These are phyloP conservation scores for Rhizodiscina lignyota DNA, from an alignment of 495 filamentous ascomycete species.

Conservation along the genomic window DNA sequence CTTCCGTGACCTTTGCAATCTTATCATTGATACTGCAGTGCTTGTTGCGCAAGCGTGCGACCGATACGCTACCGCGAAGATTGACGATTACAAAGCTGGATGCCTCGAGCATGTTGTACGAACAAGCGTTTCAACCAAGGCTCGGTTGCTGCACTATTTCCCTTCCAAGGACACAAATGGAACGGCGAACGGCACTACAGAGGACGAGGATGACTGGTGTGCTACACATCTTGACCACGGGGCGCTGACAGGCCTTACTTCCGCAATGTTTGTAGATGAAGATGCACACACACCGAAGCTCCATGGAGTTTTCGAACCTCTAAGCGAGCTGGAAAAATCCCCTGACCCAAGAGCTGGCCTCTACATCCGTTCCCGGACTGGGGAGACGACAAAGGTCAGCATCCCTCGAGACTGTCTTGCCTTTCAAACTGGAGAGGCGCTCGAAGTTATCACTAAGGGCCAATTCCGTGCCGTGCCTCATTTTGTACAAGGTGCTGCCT, in stretches of 20 bases:
- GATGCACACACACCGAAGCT: slow-evolving; percentile 27
- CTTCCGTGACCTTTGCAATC: slow-evolving; percentile 57
- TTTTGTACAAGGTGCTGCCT: slow-evolving; percentile 64
- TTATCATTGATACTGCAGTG: slow-evolving; percentile 80
- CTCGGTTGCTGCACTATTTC: slow-evolving; percentile 86
- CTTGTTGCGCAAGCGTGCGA: slow-evolving; percentile 83
- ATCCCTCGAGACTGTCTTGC: slow-evolving; percentile 84
- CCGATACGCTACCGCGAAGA: slow-evolving; percentile 60
- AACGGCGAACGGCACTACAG: slow-evolving; percentile 4
- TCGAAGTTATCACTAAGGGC: slow-evolving; percentile 77
- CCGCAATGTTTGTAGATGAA: slow-evolving; percentile 92
- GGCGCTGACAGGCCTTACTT: slow-evolving; percentile 84
- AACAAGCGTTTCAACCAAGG: slow-evolving; percentile 78
- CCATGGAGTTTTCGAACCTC: slow-evolving; percentile 19
- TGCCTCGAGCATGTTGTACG: slow-evolving; percentile 80
- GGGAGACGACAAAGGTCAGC: slow-evolving; percentile 63
- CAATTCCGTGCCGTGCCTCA: slow-evolving; percentile 90
- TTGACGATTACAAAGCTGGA: slow-evolving; percentile 52
- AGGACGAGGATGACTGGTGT: slow-evolving; percentile 72
- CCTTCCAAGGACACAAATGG: slow-evolving; percentile 26
- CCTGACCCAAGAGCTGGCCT: slow-evolving; percentile 75
- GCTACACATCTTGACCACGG: slow-evolving; percentile 88
- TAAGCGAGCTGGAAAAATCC: slow-evolving; percentile 42
- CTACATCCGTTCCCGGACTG: slow-evolving; percentile 77
- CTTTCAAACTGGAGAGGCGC: slow-evolving; percentile 88